phyloP scores from a whole-genome alignment of 352 stramenopile genomes.

The Globisporangium splendens region DNA sequence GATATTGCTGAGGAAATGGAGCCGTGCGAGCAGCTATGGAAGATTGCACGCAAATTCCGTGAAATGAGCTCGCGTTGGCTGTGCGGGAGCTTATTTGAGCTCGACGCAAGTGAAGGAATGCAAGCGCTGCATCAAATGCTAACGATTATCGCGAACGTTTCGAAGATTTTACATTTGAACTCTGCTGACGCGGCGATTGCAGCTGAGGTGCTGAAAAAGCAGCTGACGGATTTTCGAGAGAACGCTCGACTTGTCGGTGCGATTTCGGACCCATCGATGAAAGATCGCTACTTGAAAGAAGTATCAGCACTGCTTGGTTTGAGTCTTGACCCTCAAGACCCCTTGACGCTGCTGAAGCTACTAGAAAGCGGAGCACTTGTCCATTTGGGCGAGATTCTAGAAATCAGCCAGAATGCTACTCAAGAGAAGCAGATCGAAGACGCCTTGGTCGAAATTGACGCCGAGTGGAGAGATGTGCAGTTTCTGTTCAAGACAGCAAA shows the following conservation, averaged over 20 bases:
- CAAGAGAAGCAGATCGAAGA: slow-evolving; percentile 64
- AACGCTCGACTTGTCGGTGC: slow-evolving; percentile 58
- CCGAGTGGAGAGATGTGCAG: slow-evolving; percentile 41
- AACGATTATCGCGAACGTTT: slow-evolving; percentile 38
- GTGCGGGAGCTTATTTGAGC: slow-evolving; percentile 61
- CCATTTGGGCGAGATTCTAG: slow-evolving; percentile 38
- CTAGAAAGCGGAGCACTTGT: slow-evolving; percentile 68
- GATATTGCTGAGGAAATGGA: slow-evolving; percentile 72
- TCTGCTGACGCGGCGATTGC: slow-evolving; percentile 57
- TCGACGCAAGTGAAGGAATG: slow-evolving; percentile 50
- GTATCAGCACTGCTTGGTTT: slow-evolving; percentile 47
- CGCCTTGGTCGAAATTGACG: slow-evolving; percentile 35
- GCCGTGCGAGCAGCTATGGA: slow-evolving; percentile 77
- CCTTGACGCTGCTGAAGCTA: slow-evolving; percentile 65
- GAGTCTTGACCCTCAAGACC: slow-evolving; percentile 38
- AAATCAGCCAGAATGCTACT: slow-evolving; percentile 65
- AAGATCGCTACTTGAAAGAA: slow-evolving; percentile 60
- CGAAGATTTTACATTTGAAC: slow-evolving; percentile 53
- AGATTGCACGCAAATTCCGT: slow-evolving; percentile 63
- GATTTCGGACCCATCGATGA: slow-evolving; percentile 63
- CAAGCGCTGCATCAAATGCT: slow-evolving; percentile 57
- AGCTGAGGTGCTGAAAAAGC: slow-evolving; percentile 72
- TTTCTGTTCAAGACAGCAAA: slow-evolving; percentile 42
- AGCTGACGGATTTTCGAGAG: slow-evolving; percentile 74
- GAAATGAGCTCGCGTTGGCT: slow-evolving; percentile 68